Percentiles rank a stretch among this genome's conserved stretches.
These are phyloP conservation scores for Eucalyptus pauciflora DNA, from an alignment of 345 rosid genomes.

Conservation along the genomic window DNA sequence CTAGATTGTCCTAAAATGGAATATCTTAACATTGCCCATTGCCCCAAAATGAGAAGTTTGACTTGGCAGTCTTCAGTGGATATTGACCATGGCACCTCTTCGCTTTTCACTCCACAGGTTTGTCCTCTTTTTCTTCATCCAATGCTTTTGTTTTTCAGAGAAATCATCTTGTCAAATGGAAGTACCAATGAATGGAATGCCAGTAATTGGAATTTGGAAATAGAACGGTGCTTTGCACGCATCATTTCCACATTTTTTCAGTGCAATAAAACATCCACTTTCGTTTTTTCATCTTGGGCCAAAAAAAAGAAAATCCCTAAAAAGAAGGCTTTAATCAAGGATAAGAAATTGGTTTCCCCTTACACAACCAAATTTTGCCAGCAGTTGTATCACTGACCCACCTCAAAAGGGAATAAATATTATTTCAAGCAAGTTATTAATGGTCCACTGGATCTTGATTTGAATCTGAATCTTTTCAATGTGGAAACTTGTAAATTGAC, in stretches of 20 bases:
- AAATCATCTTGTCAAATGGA: no score
- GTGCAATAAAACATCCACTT: neutral
- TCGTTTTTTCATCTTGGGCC: fast-evolving
- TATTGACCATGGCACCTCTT: neutral
- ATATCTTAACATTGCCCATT: fast-evolving
- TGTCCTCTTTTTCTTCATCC: neutral
- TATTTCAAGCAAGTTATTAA: neutral
- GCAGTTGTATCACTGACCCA: neutral
- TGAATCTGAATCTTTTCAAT: neutral
- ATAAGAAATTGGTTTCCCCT: neutral
- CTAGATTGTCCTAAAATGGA: fast-evolving
- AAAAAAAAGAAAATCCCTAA: fast-evolving
- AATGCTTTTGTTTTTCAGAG: fast-evolving
- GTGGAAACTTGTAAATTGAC: neutral
- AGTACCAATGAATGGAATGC: neutral
- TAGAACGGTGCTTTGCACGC: neutral
- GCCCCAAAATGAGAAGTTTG: neutral
- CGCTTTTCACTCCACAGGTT: neutral
- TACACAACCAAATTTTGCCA: neutral
- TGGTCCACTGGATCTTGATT: neutral
- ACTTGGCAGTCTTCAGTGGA: fast-evolving
- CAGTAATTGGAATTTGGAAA: neutral
- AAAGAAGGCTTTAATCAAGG: neutral
- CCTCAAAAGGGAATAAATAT: neutral
- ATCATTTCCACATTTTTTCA: neutral